phyloP scores from a whole-genome alignment of 176 grass and related monocot genomes.

The Urochloa ruziziensis region DNA sequence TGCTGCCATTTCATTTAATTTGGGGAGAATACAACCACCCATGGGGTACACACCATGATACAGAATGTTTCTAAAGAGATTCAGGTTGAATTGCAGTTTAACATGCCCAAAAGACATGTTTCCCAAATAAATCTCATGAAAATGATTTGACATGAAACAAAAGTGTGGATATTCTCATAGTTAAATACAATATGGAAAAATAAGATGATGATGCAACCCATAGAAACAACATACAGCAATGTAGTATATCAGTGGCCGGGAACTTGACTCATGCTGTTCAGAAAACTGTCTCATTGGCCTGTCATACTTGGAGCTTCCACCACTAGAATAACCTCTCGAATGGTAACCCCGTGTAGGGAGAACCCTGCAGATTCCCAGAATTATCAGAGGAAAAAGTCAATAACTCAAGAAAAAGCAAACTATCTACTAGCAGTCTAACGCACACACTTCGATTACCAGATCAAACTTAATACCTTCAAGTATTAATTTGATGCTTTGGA shows the following conservation, averaged over 20 bases:
- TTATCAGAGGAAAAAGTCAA: not conserved
- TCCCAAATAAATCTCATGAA: not conserved
- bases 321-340: constrained; percentile 42
- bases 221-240: constrained; percentile 53
- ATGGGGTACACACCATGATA: not conserved
- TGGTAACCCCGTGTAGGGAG: constrained; percentile 17
- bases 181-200: constrained; percentile 17
- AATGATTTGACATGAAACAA: constrained; percentile 12
- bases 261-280: constrained; percentile 50
- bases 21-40: not conserved
- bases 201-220: constrained; percentile 16
- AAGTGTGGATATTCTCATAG: not conserved
- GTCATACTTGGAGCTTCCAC: constrained; percentile 42
- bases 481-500: not conserved
- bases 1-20: not conserved
- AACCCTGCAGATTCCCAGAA: constrained; percentile 12
- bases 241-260: constrained; percentile 55
- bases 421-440: not conserved
- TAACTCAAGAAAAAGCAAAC: constrained; percentile 3
- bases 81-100: not conserved
- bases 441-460: not conserved
- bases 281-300: constrained; percentile 57
- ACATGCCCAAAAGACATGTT: not conserved
- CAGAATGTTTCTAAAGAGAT: not conserved
- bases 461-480: not conserved